A percentile compares a stretch with the other conserved stretches of the same genome.
phyloP scores from a whole-genome alignment of 257 asterid genomes.

The Verbascum thapsus region DNA sequence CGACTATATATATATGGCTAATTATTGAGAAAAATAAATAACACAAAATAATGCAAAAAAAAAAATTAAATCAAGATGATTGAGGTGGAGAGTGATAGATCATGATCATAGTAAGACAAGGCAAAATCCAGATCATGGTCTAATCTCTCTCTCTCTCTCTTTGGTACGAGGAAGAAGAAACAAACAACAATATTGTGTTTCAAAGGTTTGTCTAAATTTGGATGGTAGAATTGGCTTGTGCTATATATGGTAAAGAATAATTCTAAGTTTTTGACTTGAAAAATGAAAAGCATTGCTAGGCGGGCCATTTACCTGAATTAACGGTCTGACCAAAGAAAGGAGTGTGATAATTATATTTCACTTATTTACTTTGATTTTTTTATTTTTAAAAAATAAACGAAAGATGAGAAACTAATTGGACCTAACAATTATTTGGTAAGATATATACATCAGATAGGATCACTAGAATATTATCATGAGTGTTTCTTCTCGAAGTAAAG shows the following conservation, averaged over 20 bases:
- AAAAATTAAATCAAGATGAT: neutral
- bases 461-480: too few species aligned
- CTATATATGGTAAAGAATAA: conserved; percentile 27
- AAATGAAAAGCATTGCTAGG: conserved; percentile 16
- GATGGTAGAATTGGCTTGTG: conserved; percentile 25
- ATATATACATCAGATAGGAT: too few species aligned
- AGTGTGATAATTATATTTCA: neutral
- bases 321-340: conserved; percentile 30
- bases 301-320: conserved; percentile 42
- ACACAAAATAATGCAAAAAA: neutral
- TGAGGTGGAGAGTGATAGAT: conserved; percentile 42
- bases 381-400: too few species aligned
- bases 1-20: too few species aligned
- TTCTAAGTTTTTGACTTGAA: conserved; percentile 15
- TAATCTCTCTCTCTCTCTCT: conserved; percentile 34
- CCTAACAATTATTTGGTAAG: too few species aligned
- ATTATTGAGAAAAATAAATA: too few species aligned
- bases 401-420: too few species aligned
- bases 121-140: conserved; percentile 64
- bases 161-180: conserved; percentile 4
- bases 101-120: conserved; percentile 53
- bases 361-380: too few species aligned
- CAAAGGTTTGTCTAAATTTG: conserved; percentile 39
- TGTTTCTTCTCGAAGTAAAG: too few species aligned
- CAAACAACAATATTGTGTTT: conserved; percentile 19